Percentiles rank a stretch among this genome's conserved stretches.
Conservation (phyloP, 345 rosid species). For the Populus nigra region DNA sequence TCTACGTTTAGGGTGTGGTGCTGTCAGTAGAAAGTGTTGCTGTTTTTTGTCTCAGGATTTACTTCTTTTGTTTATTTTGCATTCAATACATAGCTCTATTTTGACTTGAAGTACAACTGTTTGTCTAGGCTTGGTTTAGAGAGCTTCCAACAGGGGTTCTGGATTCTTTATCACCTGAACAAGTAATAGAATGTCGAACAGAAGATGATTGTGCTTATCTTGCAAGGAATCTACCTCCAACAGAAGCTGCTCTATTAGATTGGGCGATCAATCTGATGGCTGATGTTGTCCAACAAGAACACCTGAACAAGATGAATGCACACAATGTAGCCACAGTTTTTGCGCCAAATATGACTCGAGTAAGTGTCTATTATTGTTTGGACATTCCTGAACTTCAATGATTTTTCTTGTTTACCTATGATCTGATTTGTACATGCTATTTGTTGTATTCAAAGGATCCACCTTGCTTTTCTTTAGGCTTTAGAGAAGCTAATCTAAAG, state of each 20-base stretch:
- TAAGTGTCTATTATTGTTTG: neutral
- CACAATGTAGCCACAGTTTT: conserved; percentile 31
- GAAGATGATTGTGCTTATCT: conserved; percentile 23
- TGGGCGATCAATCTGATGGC: conserved; percentile 30
- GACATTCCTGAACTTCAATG: neutral
- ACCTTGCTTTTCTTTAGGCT: neutral
- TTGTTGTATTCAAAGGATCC: neutral
- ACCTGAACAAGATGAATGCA: conserved; percentile 27
- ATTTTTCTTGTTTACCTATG: neutral
- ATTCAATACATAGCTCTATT: neutral
- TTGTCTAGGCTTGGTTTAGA: conserved; percentile 32
- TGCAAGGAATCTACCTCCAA: conserved; percentile 20
- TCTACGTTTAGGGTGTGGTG: neutral
- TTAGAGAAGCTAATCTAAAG: neutral
- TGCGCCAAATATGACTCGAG: conserved; percentile 30
- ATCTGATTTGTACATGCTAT: neutral
- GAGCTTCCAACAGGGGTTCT: conserved; percentile 28
- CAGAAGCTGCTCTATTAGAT: conserved; percentile 26
- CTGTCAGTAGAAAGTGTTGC: neutral
- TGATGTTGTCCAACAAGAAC: conserved; percentile 27
- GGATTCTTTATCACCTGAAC: conserved; percentile 25
- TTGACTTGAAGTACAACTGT: neutral
- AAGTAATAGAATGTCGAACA: conserved; percentile 24
- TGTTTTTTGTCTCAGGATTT: neutral
- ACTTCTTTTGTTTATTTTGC: neutral